Conservation (phyloP, 169 alveolate species). For the Cardiosporidium cionae region DNA sequence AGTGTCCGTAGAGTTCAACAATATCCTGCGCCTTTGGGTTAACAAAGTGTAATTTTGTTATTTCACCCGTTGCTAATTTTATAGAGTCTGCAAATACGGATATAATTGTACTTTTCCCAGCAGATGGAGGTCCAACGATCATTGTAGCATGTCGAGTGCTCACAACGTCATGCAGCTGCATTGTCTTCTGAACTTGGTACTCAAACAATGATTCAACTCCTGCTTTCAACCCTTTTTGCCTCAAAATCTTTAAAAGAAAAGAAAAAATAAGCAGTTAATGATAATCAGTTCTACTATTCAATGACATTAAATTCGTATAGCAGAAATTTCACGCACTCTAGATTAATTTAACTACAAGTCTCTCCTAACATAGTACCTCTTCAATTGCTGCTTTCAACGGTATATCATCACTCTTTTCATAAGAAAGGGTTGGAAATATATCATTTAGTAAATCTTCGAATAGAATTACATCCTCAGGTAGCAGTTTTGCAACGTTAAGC, state of each 20-base stretch:
- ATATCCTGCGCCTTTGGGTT: slow-evolving; percentile 84
- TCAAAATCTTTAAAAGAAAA: slow-evolving; percentile 32
- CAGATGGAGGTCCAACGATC: slow-evolving; percentile 86
- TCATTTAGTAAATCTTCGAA: slow-evolving; percentile 85
- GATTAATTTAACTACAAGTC: too few species aligned
- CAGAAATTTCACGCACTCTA: too few species aligned
- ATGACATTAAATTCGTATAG: too few species aligned
- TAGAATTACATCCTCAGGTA: slow-evolving; percentile 78
- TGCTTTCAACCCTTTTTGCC: slow-evolving; percentile 27
- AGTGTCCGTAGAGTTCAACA: slow-evolving; percentile 83
- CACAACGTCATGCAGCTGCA: slow-evolving; percentile 87
- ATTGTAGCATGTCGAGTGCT: slow-evolving; percentile 86
- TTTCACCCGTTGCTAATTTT: slow-evolving; percentile 55
- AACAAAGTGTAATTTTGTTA: slow-evolving; percentile 64
- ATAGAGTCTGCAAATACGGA: slow-evolving; percentile 71
- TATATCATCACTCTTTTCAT: slow-evolving; percentile 73
- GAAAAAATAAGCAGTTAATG: background rate
- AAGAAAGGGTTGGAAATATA: slow-evolving; percentile 83
- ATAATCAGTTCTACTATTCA: too few species aligned
- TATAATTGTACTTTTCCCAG: slow-evolving; percentile 81
- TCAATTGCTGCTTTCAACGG: slow-evolving; percentile 49
- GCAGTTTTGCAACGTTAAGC: slow-evolving; percentile 88
- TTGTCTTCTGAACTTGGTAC: slow-evolving; percentile 74
- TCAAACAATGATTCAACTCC: slow-evolving; percentile 56
- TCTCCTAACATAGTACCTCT: slow-evolving; percentile 13